Percentiles rank a stretch among this genome's conserved stretches.
Conservation (phyloP, 192 early-diverging fungal species). For the Coemansia sp. region DNA sequence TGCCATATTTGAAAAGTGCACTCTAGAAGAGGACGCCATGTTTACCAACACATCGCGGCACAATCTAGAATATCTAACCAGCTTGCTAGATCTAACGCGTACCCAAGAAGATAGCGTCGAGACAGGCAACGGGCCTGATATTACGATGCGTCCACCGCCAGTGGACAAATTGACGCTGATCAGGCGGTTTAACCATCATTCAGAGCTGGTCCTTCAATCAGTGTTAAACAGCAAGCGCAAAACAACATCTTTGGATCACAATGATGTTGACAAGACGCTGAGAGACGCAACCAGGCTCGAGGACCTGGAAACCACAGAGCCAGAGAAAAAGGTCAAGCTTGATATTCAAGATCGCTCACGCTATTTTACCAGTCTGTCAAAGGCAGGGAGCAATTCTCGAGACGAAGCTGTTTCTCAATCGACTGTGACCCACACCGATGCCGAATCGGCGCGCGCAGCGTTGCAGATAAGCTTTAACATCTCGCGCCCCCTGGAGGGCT, state of each 20-base stretch:
- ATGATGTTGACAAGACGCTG: conserved; percentile 40
- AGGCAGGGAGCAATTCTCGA: conserved; percentile 17
- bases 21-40: conserved; percentile 73
- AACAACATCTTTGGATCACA: conserved; percentile 6
- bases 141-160: conserved; percentile 75
- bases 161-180: conserved; percentile 74
- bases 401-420: neutral
- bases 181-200: conserved; percentile 86
- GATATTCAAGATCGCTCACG: conserved; percentile 73
- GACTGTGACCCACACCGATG: neutral
- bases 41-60: conserved; percentile 46
- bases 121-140: conserved; percentile 75
- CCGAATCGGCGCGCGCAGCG: conserved; percentile 6
- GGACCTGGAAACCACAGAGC: conserved; percentile 62
- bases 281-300: conserved; percentile 65
- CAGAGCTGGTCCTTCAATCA: conserved; percentile 70
- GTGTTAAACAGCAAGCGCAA: conserved; percentile 38
- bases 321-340: conserved; percentile 57
- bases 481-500: conserved; percentile 19
- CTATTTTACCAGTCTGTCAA: conserved; percentile 71
- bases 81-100: conserved; percentile 76
- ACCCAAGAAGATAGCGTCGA: conserved; percentile 81
- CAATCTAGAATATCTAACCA: conserved; percentile 60
- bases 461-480: conserved; percentile 36
- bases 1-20: conserved; percentile 77